Conservation (phyloP, 805 yeast species). For the Starmera caribaea region DNA sequence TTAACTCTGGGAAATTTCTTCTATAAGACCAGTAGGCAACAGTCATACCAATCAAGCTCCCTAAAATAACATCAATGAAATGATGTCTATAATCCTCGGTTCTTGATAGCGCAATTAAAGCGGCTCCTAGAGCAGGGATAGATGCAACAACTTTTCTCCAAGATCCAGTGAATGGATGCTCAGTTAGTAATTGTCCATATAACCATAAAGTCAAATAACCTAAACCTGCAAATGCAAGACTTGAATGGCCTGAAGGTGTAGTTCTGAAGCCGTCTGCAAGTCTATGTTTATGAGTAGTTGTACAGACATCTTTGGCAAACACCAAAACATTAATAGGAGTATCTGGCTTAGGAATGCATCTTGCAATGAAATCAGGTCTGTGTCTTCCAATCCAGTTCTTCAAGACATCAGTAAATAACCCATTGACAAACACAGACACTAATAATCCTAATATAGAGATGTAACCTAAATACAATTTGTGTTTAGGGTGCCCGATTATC, state of each 20-base stretch:
- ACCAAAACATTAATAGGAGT: conserved; percentile 49
- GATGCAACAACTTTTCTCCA: conserved; percentile 51
- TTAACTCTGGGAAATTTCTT: conserved; percentile 29
- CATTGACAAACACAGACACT: conserved; percentile 48
- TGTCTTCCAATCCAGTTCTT: conserved; percentile 85
- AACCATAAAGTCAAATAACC: conserved; percentile 58
- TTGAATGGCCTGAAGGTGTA: conserved; percentile 77
- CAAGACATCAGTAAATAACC: conserved; percentile 58
- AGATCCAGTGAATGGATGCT: conserved; percentile 40
- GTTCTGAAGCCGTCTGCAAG: conserved; percentile 70
- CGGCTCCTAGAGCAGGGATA: conserved; percentile 59
- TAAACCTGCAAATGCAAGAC: conserved; percentile 59
- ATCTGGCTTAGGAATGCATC: conserved; percentile 62
- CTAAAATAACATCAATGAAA: conserved; percentile 72
- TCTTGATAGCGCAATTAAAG: conserved; percentile 72
- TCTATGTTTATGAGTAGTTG: conserved; percentile 32
- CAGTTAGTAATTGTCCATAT: conserved; percentile 51
- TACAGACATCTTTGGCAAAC: conserved; percentile 56
- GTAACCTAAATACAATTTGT: conserved; percentile 50
- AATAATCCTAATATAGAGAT: conserved; percentile 58
- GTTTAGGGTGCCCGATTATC: conserved; percentile 31
- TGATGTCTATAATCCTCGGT: conserved; percentile 94
- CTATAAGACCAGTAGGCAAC: conserved; percentile 40
- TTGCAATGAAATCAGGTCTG: conserved; percentile 84
- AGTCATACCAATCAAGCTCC: conserved; percentile 54